phyloP scores from a whole-genome alignment of 805 yeast genomes.

The Cyberlindnera japonica region DNA sequence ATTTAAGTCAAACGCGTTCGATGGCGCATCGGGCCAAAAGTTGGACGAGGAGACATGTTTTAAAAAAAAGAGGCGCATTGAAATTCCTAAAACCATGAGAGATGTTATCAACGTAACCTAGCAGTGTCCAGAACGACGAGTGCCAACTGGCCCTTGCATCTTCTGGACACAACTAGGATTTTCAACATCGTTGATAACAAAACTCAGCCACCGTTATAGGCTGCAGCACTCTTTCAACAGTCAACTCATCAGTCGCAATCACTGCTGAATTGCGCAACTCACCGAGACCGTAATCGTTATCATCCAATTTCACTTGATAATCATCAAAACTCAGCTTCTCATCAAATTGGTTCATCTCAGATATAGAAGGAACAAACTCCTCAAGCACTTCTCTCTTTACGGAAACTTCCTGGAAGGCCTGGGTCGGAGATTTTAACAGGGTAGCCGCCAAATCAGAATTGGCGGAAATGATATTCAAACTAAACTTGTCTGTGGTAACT shows the following conservation, averaged over 20 bases:
- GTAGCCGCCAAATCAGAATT: conserved; percentile 5
- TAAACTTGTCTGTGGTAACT: conserved; percentile 20
- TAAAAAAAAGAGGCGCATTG: background rate
- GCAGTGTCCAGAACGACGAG: conserved; percentile 8
- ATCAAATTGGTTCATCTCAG: conserved; percentile 4
- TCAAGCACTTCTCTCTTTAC: conserved; percentile 18
- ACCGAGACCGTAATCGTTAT: conserved; percentile 35
- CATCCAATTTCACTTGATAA: conserved; percentile 22
- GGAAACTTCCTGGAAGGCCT: conserved; percentile 4
- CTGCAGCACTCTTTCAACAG: background rate
- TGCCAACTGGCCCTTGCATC: conserved; percentile 4
- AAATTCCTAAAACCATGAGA: background rate
- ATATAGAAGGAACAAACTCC: conserved; percentile 15
- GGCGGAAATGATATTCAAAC: conserved; percentile 23
- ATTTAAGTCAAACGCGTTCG: conserved; percentile 30
- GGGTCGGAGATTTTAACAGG: background rate
- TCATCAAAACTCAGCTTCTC: conserved; percentile 19
- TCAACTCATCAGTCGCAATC: conserved; percentile 30
- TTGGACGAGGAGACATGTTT: conserved; percentile 4
- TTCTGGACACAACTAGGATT: conserved; percentile 10
- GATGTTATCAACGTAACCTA: background rate
- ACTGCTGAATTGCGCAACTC: conserved; percentile 46
- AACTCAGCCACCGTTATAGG: background rate
- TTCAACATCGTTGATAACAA: no score
- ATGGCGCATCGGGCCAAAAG: conserved; percentile 33